Evolutionary conservation across 306 rosid species (phyloP).

Genomic region (Begonia peltatifolia): DNA sequence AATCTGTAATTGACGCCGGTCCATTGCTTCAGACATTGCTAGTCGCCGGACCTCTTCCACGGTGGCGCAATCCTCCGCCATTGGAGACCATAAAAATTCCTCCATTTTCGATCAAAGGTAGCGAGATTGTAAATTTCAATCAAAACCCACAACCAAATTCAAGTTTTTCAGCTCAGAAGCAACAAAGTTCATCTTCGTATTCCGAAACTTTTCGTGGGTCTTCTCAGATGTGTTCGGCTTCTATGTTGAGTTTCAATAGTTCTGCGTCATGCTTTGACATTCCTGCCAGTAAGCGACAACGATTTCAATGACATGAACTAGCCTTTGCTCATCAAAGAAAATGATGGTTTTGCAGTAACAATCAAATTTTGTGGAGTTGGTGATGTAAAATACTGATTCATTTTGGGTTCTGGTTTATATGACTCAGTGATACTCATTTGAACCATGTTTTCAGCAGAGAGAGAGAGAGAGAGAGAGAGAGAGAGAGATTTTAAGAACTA

Average conservation of each 20-base stretch:
- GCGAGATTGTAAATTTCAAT: constrained; percentile 3
- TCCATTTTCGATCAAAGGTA: constrained; percentile 20
- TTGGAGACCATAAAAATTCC: constrained; percentile 26
- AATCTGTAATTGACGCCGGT: constrained; percentile 55
- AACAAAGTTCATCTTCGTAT: neutral
- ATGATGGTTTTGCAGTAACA: too few species aligned
- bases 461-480: too few species aligned
- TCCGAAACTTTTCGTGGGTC: constrained; percentile 9
- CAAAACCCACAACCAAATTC: constrained; percentile 4
- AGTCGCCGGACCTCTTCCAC: constrained; percentile 56
- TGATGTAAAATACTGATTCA: too few species aligned
- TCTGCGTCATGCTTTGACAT: constrained; percentile 14
- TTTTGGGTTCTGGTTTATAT: too few species aligned
- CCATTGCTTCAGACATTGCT: constrained; percentile 47
- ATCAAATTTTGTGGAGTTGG: too few species aligned
- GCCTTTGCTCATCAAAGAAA: too few species aligned
- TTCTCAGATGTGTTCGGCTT: constrained; percentile 43
- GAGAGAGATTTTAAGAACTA: too few species aligned
- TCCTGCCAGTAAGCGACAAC: constrained; percentile 3
- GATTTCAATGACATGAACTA: constrained; percentile 2
- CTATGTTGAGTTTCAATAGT: constrained; percentile 31
- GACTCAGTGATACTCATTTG: too few species aligned
- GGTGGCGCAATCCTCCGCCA: constrained; percentile 72
- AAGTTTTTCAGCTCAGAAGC: too few species aligned
- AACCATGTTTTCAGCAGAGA: too few species aligned